Base-by-base conservation (phyloP, 1,139 yeast genomes). In the Diutina rugosa region DNA sequence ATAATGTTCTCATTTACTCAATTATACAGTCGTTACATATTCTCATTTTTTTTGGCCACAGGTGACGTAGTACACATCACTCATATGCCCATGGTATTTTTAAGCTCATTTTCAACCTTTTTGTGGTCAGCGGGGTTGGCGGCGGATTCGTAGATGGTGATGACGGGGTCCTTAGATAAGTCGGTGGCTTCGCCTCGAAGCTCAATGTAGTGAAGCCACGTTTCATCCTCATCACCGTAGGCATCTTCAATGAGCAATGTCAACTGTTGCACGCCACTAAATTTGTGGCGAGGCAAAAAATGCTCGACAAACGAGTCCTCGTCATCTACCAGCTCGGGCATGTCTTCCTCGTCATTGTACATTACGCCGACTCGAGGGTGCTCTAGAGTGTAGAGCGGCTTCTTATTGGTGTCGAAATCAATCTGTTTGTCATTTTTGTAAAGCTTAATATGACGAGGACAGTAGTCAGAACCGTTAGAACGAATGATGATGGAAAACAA, bases 111-210 rank as follows among this genome's bases (percentile, higher is more conserved):
- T 32, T 65, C 65, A 4, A 63, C 63, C 60, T 75, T 80, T 64
- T 84, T 84, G 69, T 91, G 97, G 66, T 91, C 97, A 3, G 86
- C 82, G 0, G 97, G 97, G 65, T 90, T 90, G 6, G 98, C 95
- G 1, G 97, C 96, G 59, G 90, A 82, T 68, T 91, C 98, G 68
- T 91, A 91, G 32, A 87, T 65, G 0, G 96, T 77, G 26, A 86
- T 78, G 21, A 88, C 83, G 0, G 96, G 96, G 58, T 81, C 89
- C 63, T 77, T 80, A 56, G 74, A 71, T 59, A 84, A 69, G 57
- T 81, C 82, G 4, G 85, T 78, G 67, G 76, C 84, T 61, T 87
- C 95, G 0, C 98, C 98, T 56, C 97, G 73, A 46, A 93, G 68
- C 58, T 95, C 98, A 55, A 90, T 70, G 64, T 84, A 86, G 62